phyloP scores from a whole-genome alignment of 140 eudicot species.

The Bidens hawaiensis region DNA sequence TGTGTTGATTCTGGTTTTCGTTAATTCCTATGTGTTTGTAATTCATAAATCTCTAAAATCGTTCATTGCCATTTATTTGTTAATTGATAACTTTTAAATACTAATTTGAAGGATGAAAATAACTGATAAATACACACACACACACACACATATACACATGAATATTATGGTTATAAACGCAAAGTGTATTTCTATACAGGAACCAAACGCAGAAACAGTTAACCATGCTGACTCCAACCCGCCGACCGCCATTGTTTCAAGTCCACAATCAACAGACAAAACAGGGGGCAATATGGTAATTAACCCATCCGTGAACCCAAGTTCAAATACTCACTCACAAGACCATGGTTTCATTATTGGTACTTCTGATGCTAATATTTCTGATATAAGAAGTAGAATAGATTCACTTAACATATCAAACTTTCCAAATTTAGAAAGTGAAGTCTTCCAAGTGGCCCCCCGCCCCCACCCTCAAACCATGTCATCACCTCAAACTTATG shows the following conservation, averaged over 20 bases:
- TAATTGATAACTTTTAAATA: too few relatives aligned
- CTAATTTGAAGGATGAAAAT: too few relatives aligned
- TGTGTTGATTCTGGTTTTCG: neutral
- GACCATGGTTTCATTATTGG: slow-evolving; percentile 19
- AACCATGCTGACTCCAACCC: slow-evolving; percentile 19
- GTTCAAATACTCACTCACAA: slow-evolving; percentile 21
- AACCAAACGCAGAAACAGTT: slow-evolving; percentile 28
- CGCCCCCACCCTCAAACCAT: slow-evolving; percentile 29
- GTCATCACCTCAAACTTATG: slow-evolving; percentile 16
- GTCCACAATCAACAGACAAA: slow-evolving; percentile 29
- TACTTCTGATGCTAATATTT: slow-evolving; percentile 20
- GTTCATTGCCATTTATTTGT: too few relatives aligned
- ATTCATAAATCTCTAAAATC: neutral
- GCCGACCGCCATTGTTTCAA: slow-evolving; percentile 27
- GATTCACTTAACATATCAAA: slow-evolving; percentile 22
- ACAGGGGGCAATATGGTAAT: slow-evolving; percentile 10
- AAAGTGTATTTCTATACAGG: slow-evolving; percentile 33
- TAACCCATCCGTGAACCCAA: slow-evolving; percentile 11
- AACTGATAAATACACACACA: neutral
- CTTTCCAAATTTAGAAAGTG: slow-evolving; percentile 26
- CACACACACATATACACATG: neutral
- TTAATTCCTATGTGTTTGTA: neutral
- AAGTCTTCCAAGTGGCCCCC: slow-evolving; percentile 17
- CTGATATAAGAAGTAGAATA: slow-evolving; percentile 27
- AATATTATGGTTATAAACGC: slow-evolving; percentile 14